Base-by-base conservation (phyloP, 2,329 filamentous ascomycete species). In the Cytospora mali region DNA sequence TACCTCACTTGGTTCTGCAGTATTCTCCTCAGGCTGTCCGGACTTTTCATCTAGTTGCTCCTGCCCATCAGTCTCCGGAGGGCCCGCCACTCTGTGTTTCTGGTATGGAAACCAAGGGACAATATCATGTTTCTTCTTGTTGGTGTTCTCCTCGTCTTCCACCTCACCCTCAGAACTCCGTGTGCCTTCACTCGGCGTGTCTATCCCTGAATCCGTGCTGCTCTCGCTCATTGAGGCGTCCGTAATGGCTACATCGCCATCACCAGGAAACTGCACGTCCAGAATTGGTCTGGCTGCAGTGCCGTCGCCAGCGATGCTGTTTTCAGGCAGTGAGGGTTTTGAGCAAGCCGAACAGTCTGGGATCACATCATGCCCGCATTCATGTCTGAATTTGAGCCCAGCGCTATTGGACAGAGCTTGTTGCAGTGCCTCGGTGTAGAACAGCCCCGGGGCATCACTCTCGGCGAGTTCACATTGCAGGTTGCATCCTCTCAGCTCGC, bases 341-440 rank as follows among this genome's bases (percentile, higher is more conserved):
- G 42, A 46, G 18, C 42, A 46, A 46, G 42, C 23, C 14, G 42
- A 21, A 13, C 42, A 46, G 11, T 46, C 42, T 7, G 42, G 21
- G 10, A 23, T 23, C n/a, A 46, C 10, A 4, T 9, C 21, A 23
- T 46, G 42, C n/a, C 42, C 42, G 42, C 42, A 46, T 21, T 46
- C 7, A 18, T n/a, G n/a, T 46, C n/a, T 23, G n/a, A 46, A 27
- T 16, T 60, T 54, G n/a, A 53, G 25, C 6, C 21, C 23, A 7
- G 50, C 28, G 31, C 42, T 39, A n/a, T 60, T 60, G 57, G 46
- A 11, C 31, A 60, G 57, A 10, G 57, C 57, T 31, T 60, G 42
- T 10, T 60, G 57, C 5, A 60, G 16, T 14, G 57, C 35, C 10
- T 31, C 25, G 4, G 50, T 31, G 39, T 54, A 54, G 35, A 54